Base-by-base conservation (phyloP, 176 grass and related monocot species). In the Cenchrus americanus region DNA sequence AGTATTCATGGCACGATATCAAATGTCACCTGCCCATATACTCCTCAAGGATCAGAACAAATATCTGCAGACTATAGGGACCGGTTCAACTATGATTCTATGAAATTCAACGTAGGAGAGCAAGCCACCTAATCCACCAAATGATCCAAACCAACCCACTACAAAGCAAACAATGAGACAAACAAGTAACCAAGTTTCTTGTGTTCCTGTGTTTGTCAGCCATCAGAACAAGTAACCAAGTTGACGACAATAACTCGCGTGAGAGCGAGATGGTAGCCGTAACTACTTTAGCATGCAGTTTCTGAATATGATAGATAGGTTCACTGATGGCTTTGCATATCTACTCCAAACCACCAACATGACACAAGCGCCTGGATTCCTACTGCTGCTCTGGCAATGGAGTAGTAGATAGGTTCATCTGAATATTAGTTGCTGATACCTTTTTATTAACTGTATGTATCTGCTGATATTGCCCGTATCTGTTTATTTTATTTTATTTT, bases 41-140 rank as follows among this genome's bases (percentile, higher is more conserved):
- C 1, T 69, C 67, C 7, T 0, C 4, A 7, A 71, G 11, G 11
- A 32, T 51, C 17, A 23, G 11, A 32, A 63, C 17, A 23, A 18
- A 74, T 32, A 71, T 18, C 55, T 60, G 24, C 23, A 30, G 14
- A 0, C 22, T 14, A 22, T 15, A 40, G 14, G n/a, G 37, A 48
- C 42, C 23, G 1, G 49, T 62, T 64, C 58, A 41, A 0, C 17
- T 4, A 8, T n/a, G n/a, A n/a, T n/a, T n/a, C n/a, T n/a, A n/a
- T 3, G 41, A 47, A 49, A 48, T 30, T 30, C 59, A 63, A 78
- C 76, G 17, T 30, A 30, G 0, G 27, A 17, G 59, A 65, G 76
- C 60, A 34, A 32, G 77, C 44, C 74, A 85, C 52, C 74, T 13
- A 85, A 78, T 52, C 2, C 83, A 24, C 18, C 48, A 84, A 55